Conservation (phyloP, 106 monocot species). For the Dactylorhiza incarnata region DNA sequence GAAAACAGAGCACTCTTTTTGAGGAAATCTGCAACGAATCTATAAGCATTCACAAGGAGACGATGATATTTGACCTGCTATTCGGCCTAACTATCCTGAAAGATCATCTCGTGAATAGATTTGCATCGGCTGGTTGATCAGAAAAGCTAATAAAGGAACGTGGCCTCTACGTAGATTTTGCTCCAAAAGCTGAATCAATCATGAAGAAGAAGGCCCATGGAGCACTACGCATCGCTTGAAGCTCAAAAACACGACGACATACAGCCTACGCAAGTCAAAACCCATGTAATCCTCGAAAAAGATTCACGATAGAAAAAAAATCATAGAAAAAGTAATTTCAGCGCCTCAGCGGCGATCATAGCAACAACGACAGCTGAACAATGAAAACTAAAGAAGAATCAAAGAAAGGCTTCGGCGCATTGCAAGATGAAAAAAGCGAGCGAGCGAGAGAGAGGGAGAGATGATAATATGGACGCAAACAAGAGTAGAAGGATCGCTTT, state of each 20-base stretch:
- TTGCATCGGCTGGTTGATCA: not conserved
- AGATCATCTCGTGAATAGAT: not conserved
- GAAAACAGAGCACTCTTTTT: not conserved
- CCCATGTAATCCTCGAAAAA: not conserved
- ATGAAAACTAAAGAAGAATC: not conserved
- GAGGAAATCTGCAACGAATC: not conserved
- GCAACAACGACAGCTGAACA: too few relatives aligned
- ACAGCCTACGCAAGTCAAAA: not conserved
- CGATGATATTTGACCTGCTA: not conserved
- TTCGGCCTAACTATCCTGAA: not conserved
- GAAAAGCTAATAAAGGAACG: not conserved
- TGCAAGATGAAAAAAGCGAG: not conserved
- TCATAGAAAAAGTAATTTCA: not conserved
- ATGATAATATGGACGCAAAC: not conserved
- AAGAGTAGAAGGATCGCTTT: not conserved
- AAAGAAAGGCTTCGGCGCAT: not conserved
- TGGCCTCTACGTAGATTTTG: not conserved
- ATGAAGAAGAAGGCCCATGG: not conserved
- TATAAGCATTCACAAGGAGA: not conserved
- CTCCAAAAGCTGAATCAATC: not conserved
- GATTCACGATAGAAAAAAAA: not conserved
- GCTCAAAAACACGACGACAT: not conserved
- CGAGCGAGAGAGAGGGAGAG: too few relatives aligned
- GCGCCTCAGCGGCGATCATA: not conserved
- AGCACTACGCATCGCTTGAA: not conserved